These are phyloP conservation scores for Coemansia sp. DNA, from an alignment of 192 early-diverging fungal species.

Conservation along the genomic window DNA sequence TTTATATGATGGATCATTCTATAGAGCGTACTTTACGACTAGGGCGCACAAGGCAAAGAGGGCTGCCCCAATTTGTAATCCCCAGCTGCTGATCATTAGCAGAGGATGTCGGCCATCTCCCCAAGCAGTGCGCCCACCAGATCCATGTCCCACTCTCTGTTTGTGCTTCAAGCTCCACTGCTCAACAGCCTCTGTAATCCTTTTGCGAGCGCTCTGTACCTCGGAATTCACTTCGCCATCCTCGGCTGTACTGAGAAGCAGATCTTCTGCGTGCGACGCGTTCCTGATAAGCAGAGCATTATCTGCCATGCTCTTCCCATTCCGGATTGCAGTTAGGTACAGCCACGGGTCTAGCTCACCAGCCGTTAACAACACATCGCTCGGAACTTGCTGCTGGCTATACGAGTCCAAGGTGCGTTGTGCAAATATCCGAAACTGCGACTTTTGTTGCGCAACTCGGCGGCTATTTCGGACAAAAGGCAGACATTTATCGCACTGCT, in stretches of 20 bases:
- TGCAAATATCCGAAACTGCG: slow-evolving; percentile 23
- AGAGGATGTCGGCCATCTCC: background rate
- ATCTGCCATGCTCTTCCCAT: background rate
- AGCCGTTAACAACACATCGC: slow-evolving; percentile 16
- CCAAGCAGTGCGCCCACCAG: background rate
- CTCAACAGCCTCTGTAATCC: slow-evolving; percentile 2
- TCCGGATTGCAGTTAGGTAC: background rate
- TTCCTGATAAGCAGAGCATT: slow-evolving; percentile 11
- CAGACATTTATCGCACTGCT: slow-evolving; percentile 25
- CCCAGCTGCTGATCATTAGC: background rate
- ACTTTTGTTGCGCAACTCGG: background rate
- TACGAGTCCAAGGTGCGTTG: slow-evolving; percentile 2
- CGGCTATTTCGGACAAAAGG: background rate
- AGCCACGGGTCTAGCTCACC: slow-evolving; percentile 44
- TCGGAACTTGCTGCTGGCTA: background rate
- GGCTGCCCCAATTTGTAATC: background rate
- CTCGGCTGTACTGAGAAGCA: background rate
- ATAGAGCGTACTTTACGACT: background rate
- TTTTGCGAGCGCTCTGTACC: slow-evolving; percentile 6
- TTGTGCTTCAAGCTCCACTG: slow-evolving; percentile 9
- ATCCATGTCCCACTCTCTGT: background rate
- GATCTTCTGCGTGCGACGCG: slow-evolving; percentile 35
- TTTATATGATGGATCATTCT: background rate
- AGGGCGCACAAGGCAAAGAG: background rate
- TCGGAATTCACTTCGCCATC: slow-evolving; percentile 1